Conservation (phyloP, 2,329 filamentous ascomycete genomes). For the Escovopsis sp. region DNA sequence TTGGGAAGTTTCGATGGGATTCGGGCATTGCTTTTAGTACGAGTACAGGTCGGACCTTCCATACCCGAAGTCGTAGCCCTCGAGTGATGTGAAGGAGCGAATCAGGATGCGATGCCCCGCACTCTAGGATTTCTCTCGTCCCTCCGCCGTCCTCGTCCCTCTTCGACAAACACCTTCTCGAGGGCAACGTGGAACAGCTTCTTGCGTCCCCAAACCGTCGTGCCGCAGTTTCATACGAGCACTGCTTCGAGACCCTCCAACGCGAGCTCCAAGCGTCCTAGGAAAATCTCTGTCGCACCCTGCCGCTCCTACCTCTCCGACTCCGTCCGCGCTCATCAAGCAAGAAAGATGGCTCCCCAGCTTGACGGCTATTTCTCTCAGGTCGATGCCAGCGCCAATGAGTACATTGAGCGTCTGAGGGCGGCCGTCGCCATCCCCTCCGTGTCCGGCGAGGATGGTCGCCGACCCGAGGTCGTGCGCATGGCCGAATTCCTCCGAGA, state of each 20-base stretch:
- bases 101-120: constrained; percentile 29
- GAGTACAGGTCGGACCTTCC: too few relatives aligned
- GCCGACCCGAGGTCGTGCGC: constrained; percentile 81
- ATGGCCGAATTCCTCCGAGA: constrained; percentile 86
- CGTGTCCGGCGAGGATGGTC: constrained; percentile 78
- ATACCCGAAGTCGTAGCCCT: too few relatives aligned
- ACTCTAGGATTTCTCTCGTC: constrained; percentile 22
- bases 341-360: constrained; percentile 72
- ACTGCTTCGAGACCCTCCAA: too few relatives aligned
- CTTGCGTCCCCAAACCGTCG: constrained; percentile 2
- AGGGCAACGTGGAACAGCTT: constrained; percentile 9
- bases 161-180: neutral
- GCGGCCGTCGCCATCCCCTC: constrained; percentile 94
- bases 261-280: too few relatives aligned
- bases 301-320: constrained; percentile 36
- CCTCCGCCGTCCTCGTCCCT: constrained; percentile 12
- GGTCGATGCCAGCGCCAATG: constrained; percentile 63
- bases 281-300: neutral
- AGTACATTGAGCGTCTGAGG: constrained; percentile 80
- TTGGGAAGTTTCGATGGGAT: too few relatives aligned
- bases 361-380: constrained; percentile 88
- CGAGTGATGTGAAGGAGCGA: constrained; percentile 7
- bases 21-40: too few relatives aligned
- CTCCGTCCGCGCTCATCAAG: constrained; percentile 41
- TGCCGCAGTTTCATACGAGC: constrained; percentile 2